Evolutionary conservation across 306 rosid species (phyloP).

Genomic region (Mimosa bimucronata): DNA sequence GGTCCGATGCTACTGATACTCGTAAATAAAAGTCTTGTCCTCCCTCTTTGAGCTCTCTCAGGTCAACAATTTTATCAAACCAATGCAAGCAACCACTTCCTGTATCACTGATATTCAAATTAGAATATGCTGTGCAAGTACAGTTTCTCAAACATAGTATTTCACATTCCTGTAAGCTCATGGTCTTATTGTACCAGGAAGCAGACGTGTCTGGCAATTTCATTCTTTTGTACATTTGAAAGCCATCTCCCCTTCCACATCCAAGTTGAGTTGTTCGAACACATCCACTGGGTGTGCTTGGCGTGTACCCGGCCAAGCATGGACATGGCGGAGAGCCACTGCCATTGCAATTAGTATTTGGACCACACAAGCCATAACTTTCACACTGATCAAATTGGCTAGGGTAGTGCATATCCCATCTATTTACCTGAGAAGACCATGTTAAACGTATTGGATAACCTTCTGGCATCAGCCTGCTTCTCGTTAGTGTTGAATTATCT

Average conservation of each 20-base stretch:
- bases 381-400: constrained; percentile 26
- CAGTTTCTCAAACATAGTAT: constrained; percentile 30
- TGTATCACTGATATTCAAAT: neutral
- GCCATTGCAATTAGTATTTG: constrained; percentile 11
- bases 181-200: constrained; percentile 31
- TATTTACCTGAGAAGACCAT: neutral
- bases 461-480: neutral
- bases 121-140: constrained; percentile 32
- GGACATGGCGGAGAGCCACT: neutral
- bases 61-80: constrained; percentile 28
- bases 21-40: constrained; percentile 32
- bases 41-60: constrained; percentile 18
- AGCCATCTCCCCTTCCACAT: constrained; percentile 21
- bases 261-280: constrained; percentile 6
- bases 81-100: constrained; percentile 45
- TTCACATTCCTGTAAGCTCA: constrained; percentile 8
- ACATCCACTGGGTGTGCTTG: constrained; percentile 1
- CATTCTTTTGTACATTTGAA: constrained; percentile 20
- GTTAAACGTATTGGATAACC: neutral
- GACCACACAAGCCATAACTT: constrained; percentile 28
- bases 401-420: neutral
- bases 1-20: neutral
- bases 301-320: constrained; percentile 18
- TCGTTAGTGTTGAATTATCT: neutral
- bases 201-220: constrained; percentile 37